Evolutionary conservation across 2,329 filamentous ascomycete genomes (phyloP).

Genomic region (Arthroderma sp.): DNA sequence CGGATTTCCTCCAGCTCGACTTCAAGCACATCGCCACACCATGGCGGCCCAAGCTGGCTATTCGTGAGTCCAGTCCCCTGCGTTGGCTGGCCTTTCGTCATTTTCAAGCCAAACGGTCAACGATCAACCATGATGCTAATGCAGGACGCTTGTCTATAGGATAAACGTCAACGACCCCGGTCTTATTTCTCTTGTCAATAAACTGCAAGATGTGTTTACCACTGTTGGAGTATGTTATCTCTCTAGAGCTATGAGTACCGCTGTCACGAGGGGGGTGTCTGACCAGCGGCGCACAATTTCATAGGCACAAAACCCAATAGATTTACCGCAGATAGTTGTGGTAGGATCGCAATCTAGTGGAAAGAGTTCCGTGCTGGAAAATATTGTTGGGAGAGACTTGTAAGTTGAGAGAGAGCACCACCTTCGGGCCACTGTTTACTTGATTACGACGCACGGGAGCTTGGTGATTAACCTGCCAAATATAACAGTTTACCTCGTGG

Average conservation of each 20-base stretch:
- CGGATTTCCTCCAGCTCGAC: background rate
- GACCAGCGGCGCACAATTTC: constrained; percentile 18
- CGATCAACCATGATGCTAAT: constrained; percentile 1
- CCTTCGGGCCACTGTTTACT: background rate
- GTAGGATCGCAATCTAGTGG: constrained; percentile 98
- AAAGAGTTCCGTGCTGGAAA: constrained; percentile 98
- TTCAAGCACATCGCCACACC: constrained; percentile 22
- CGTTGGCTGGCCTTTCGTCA: constrained; percentile 13
- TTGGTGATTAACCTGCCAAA: background rate
- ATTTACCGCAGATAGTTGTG: constrained; percentile 94
- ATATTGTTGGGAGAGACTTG: constrained; percentile 98
- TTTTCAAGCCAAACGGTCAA: background rate
- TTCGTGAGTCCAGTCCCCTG: constrained; percentile 30
- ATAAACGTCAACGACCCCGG: constrained; percentile 61
- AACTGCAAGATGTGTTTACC: constrained; percentile 97
- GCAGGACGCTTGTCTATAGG: constrained; percentile 30
- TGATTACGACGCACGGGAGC: constrained; percentile 6
- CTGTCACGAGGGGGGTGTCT: background rate
- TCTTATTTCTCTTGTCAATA: constrained; percentile 81
- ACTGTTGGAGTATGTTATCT: constrained; percentile 65
- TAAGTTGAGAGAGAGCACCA: constrained; percentile 40
- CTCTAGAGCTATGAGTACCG: background rate
- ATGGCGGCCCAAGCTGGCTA: constrained; percentile 36
- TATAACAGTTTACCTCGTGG: constrained; percentile 73
- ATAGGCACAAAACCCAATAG: constrained; percentile 95